Evolutionary conservation across 345 rosid genomes (phyloP), one percentile per base, ranked within the genome.

Genomic region (Cochlearia excelsa): DNA sequence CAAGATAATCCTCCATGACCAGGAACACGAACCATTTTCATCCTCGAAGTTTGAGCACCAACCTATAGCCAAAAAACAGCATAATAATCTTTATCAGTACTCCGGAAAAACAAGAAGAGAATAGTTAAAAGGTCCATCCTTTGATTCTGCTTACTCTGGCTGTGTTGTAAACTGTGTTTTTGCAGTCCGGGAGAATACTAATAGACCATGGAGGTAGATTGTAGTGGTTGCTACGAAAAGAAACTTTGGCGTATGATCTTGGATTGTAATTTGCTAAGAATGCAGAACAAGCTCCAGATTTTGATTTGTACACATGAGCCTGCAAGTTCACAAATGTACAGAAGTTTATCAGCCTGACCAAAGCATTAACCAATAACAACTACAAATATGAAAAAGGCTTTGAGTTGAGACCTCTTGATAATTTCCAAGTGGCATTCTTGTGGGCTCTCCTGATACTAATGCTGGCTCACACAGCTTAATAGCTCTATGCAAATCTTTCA

Each of bases 161-260:
- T 51, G 99, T 94, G 82, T 94, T 90, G 80, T 90, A 94, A 38
- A 80, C 95, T 2, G 97, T 94, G 77, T 87, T 90, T 83, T 85
- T 85, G 90, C 97, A 94, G 78, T 90, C 97, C 5, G 97, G 97
- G 55, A 94, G 96, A 71, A 94, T 85, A 78, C 99, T 94, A 55
- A 94, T 79, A 66, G 99, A 90, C 99, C 99, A 94, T 4, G 99
- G 96, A 70, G 99, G 99, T 44, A 94, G 75, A 71, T 90, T 84
- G 74, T 87, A 90, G 74, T 90, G 97, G 81, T 61, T 82, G 67
- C 69, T 79, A 52, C 88, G 65, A 31, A 86, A 94, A 44, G 93
- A 58, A 59, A 94, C 97, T 71, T 75, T 90, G 7, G 95, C 82
- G 38, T 65, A 81, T 54, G 95, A 76, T 57, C 53, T 73, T 51